Percentiles rank a stretch among this genome's conserved stretches.
phyloP scores from a whole-genome alignment of 2,329 filamentous ascomycete species.

The Parastagonospora avenae region DNA sequence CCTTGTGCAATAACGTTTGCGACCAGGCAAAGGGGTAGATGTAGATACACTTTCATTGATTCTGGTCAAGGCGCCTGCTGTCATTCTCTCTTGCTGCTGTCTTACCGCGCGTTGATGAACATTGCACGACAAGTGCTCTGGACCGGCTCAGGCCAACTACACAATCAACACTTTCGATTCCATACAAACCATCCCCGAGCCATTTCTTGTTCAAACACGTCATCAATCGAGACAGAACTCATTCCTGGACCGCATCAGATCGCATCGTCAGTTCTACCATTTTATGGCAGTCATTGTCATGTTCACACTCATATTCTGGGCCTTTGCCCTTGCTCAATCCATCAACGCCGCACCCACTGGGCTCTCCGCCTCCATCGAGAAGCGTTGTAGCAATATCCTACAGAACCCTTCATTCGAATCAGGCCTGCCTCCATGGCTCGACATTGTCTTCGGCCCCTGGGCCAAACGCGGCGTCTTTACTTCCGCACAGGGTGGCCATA shows the following conservation, averaged over 20 bases:
- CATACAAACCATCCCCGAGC: no score
- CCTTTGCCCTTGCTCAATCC: neutral
- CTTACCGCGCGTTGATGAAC: neutral
- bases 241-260: neutral
- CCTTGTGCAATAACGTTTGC: slow-evolving; percentile 9
- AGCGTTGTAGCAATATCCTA: slow-evolving; percentile 18
- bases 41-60: neutral
- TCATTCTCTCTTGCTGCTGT: neutral
- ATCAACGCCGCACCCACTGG: slow-evolving; percentile 1
- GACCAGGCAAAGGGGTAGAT: slow-evolving; percentile 6
- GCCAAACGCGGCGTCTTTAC: slow-evolving; percentile 6
- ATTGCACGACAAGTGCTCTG: neutral
- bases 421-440: slow-evolving; percentile 16
- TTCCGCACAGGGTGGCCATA: slow-evolving; percentile 6
- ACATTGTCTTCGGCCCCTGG: slow-evolving; percentile 24
- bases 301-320: slow-evolving; percentile 3
- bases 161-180: no score
- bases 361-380: neutral
- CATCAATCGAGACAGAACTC: no score
- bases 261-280: neutral
- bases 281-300: neutral
- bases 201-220: no score
- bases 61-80: neutral
- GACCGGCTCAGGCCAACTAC: no score
- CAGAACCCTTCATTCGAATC: slow-evolving; percentile 27